Conservation (phyloP, 164 flowering plant genomes). For the Brasenia schreberi region DNA sequence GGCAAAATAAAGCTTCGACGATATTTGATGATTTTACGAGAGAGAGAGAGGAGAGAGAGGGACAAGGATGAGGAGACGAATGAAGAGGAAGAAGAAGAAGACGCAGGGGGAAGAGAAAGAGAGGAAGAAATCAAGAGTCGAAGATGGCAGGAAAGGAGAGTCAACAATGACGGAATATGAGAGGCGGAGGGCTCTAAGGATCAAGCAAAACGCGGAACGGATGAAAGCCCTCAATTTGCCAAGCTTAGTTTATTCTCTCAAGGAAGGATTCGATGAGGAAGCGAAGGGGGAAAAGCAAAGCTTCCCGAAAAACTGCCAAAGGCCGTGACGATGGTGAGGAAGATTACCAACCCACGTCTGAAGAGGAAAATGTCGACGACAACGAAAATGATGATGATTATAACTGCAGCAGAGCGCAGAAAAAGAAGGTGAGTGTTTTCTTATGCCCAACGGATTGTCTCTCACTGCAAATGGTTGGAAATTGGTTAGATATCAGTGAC, state of each 20-base stretch:
- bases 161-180: not conserved
- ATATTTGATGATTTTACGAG: too few species aligned
- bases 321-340: not conserved
- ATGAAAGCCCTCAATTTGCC: not conserved
- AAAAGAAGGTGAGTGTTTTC: not conserved
- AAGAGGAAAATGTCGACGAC: not conserved
- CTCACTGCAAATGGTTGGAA: too few species aligned
- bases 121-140: not conserved
- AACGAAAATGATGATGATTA: not conserved
- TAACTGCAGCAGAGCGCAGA: not conserved
- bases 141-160: constrained; percentile 4
- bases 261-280: not conserved
- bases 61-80: too few species aligned
- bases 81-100: not conserved
- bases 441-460: not conserved
- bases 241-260: not conserved
- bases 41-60: too few species aligned
- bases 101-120: not conserved
- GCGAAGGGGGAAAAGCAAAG: not conserved
- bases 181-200: not conserved
- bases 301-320: not conserved
- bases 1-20: too few species aligned
- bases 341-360: not conserved
- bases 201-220: not conserved
- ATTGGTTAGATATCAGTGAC: too few species aligned